Percentiles rank a stretch among this genome's conserved stretches.
Conservation (phyloP, 2,329 filamentous ascomycete genomes). For the Fusarium anguioides region DNA sequence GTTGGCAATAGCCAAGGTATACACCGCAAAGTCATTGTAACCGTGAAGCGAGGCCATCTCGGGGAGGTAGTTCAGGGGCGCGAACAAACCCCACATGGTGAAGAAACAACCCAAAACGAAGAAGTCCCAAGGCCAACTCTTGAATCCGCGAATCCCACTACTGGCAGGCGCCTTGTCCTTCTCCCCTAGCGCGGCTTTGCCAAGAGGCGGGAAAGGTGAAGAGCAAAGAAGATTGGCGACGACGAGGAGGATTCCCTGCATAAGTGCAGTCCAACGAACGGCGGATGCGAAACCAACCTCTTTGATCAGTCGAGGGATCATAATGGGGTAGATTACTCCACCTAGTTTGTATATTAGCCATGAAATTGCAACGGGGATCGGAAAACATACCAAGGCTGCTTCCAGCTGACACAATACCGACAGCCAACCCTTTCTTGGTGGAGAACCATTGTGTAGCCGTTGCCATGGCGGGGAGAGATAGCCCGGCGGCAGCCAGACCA, state of each 20-base stretch:
- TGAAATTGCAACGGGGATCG: not conserved
- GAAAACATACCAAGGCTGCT: not conserved
- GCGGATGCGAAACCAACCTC: not conserved
- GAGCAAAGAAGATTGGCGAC: not conserved
- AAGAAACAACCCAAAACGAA: conserved; percentile 2
- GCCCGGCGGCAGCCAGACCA: not conserved
- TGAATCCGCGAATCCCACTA: not conserved
- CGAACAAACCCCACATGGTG: conserved; percentile 1
- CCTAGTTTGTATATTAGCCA: not conserved
- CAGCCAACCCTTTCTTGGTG: not conserved
- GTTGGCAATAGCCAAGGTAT: not conserved
- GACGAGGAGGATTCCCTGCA: not conserved
- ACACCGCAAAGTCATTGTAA: not conserved
- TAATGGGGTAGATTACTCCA: not conserved
- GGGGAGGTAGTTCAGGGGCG: conserved; percentile 1
- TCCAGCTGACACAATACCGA: not conserved
- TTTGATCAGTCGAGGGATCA: not conserved
- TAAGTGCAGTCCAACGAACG: not conserved
- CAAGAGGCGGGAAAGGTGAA: not conserved
- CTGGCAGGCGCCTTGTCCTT: not conserved
- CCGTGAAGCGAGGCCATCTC: conserved; percentile 1
- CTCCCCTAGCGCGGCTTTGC: not conserved
- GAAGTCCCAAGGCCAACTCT: not conserved
- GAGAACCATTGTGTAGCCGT: conserved; percentile 4
- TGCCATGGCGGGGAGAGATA: not conserved